These are phyloP conservation scores for Aspergillus egyptiacus DNA, from an alignment of 495 filamentous ascomycete genomes.

Conservation along the genomic window DNA sequence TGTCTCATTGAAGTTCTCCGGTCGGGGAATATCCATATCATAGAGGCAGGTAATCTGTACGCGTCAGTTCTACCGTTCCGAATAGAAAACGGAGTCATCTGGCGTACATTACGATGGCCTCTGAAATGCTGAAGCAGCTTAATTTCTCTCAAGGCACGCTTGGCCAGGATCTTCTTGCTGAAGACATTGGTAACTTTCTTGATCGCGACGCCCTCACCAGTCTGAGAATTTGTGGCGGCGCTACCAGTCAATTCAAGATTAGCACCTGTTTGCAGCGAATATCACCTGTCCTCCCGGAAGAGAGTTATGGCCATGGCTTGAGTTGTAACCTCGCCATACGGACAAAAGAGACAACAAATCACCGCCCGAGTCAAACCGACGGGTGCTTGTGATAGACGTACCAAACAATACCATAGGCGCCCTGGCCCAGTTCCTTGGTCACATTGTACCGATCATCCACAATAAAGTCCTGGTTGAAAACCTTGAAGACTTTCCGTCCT, in stretches of 20 bases:
- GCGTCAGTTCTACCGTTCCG: conserved; percentile 23
- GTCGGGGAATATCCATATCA: conserved; percentile 98
- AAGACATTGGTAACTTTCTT: conserved; percentile 99
- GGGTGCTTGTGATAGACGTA: conserved; percentile 38
- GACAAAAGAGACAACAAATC: background rate
- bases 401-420: conserved; percentile 98
- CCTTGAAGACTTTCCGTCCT: conserved; percentile 96
- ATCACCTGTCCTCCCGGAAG: too few species aligned
- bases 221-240: conserved; percentile 86
- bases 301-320: background rate
- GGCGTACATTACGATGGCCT: conserved; percentile 69
- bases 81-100: conserved; percentile 2
- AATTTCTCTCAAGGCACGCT: conserved; percentile 95
- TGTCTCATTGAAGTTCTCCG: conserved; percentile 98
- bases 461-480: conserved; percentile 99
- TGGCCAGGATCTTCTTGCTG: conserved; percentile 99
- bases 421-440: conserved; percentile 96
- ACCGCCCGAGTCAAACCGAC: background rate
- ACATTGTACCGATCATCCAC: conserved; percentile 98
- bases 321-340: conserved; percentile 1
- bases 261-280: background rate
- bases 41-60: conserved; percentile 93
- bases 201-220: conserved; percentile 93
- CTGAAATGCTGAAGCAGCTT: conserved; percentile 98
- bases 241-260: conserved; percentile 43